Base-by-base conservation (phyloP, 2,329 filamentous ascomycete genomes). In the Clarireedia homoeocarpa region DNA sequence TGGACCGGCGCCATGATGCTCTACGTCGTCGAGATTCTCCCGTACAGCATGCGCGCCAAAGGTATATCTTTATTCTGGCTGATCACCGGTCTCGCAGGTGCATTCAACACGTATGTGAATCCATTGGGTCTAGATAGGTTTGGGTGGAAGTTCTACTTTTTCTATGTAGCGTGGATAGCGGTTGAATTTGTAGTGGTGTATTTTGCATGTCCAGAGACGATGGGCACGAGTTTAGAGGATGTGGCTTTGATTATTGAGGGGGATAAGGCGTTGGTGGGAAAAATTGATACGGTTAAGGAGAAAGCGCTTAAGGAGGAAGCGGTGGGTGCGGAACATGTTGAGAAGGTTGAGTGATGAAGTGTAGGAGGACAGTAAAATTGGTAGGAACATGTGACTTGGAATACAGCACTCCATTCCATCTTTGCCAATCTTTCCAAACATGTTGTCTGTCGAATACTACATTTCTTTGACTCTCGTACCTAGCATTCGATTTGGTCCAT, bases 171-270 rank as follows among this genome's bases (percentile, higher is more conserved):
- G 0, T 81, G 82, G 82, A 78, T 84, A 65, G 72, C 77, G 39
- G 70, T 77, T 62, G 79, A 85, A 68, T 71, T 84, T 52, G 60
- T 79, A 48, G 82, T 85, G 58, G 81, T 85, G 27, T 84, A 77
- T 69, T 81, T 82, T 72, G 77, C 84, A 66, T 64, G 53, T 53
- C 61, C 59, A 2, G 61, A 64, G 48, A 64, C 61, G 10, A 60
- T 51, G 49, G 61, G 62, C 3, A 55, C 54, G 2, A 56, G 45
- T 48, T 51, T 64, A 51, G 62, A 64, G 40, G 61, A 63, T 36
- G 56, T 63, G 9, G 61, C 84, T 46, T 77, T 80, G 62, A 84
- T 88, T 67, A 87, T 89, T 63, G 85, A 88, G 62, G 85, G 83
- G 45, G 78, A 81, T 24, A 73, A 79, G 46, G 80, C 79, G 5